Evolutionary conservation across 257 asterid genomes (phyloP).

Genomic region (Eustoma russellianum): DNA sequence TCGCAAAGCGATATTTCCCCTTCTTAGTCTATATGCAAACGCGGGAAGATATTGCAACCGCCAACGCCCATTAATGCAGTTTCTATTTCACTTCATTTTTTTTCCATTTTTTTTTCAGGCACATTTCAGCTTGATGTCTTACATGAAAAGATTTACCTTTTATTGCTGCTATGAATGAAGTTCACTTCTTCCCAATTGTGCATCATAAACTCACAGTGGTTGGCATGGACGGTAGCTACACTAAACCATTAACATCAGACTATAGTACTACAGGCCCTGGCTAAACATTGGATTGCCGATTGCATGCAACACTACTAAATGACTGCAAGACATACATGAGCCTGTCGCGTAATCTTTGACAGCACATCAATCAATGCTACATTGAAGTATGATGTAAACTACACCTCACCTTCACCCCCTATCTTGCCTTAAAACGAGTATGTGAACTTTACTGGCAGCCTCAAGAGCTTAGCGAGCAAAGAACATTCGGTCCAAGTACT

Average conservation of each 20-base stretch:
- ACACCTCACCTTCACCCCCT: slow-evolving; percentile 25
- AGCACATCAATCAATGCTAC: slow-evolving; percentile 33
- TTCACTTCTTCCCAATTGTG: slow-evolving; percentile 44
- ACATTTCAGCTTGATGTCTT: slow-evolving; percentile 35
- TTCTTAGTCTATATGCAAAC: too few species aligned
- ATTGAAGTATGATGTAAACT: slow-evolving; percentile 24
- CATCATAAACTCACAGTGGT: slow-evolving; percentile 43
- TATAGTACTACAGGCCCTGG: slow-evolving; percentile 48
- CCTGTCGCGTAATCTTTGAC: background rate
- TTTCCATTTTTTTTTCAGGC: slow-evolving; percentile 17
- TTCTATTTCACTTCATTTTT: too few species aligned
- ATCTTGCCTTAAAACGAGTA: slow-evolving; percentile 12
- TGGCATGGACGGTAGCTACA: slow-evolving; percentile 48
- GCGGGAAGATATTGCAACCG: too few species aligned
- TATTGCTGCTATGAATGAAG: slow-evolving; percentile 48
- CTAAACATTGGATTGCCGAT: slow-evolving; percentile 42
- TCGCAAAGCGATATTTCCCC: too few species aligned
- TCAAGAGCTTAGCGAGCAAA: slow-evolving; percentile 3
- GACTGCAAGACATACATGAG: slow-evolving; percentile 32
- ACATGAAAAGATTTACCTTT: slow-evolving; percentile 34
- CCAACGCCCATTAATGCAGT: too few species aligned
- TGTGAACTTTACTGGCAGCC: slow-evolving; percentile 1
- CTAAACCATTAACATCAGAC: slow-evolving; percentile 27
- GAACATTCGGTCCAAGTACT: slow-evolving; percentile 36
- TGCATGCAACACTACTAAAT: slow-evolving; percentile 41